phyloP scores from a whole-genome alignment of 305 asterid genomes.

The Lippia alba region DNA sequence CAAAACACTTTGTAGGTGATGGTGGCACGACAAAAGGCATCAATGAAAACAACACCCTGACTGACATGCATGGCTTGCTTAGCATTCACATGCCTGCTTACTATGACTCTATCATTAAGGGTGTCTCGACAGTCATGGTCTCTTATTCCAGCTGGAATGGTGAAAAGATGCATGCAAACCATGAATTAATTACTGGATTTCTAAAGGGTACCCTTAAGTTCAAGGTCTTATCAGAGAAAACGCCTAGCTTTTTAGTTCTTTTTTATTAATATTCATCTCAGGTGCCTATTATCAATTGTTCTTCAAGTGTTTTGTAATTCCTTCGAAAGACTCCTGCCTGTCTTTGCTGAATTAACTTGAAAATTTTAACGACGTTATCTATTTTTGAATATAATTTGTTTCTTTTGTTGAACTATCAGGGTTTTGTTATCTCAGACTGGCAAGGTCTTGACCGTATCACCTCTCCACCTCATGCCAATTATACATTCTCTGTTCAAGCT shows the following conservation, averaged over 20 bases:
- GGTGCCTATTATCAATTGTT: background rate
- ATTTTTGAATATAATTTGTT: constrained; percentile 17
- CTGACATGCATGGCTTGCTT: constrained; percentile 69
- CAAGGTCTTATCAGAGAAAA: constrained; percentile 58
- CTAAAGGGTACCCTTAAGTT: constrained; percentile 76
- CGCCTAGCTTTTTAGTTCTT: constrained; percentile 2
- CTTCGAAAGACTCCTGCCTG: background rate
- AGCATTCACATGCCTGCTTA: constrained; percentile 89
- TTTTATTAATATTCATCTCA: constrained; percentile 9
- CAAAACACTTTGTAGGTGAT: constrained; percentile 92
- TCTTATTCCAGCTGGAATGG: constrained; percentile 93
- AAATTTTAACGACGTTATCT: constrained; percentile 7
- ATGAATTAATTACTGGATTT: constrained; percentile 69
- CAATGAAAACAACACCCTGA: constrained; percentile 71
- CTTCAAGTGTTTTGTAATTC: background rate
- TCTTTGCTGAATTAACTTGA: constrained; percentile 28
- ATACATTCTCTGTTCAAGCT: constrained; percentile 65
- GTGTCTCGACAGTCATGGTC: constrained; percentile 79
- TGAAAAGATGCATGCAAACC: constrained; percentile 77
- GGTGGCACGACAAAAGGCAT: constrained; percentile 81
- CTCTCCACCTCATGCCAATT: constrained; percentile 62
- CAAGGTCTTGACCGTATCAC: constrained; percentile 66
- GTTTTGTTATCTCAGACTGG: constrained; percentile 81
- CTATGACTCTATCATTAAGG: constrained; percentile 69
- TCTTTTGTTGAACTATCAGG: constrained; percentile 53